Evolutionary conservation across 208 protist species (phyloP), one percentile per base, ranked within the genome.

Genomic region (Leishmania braziliensis): DNA sequence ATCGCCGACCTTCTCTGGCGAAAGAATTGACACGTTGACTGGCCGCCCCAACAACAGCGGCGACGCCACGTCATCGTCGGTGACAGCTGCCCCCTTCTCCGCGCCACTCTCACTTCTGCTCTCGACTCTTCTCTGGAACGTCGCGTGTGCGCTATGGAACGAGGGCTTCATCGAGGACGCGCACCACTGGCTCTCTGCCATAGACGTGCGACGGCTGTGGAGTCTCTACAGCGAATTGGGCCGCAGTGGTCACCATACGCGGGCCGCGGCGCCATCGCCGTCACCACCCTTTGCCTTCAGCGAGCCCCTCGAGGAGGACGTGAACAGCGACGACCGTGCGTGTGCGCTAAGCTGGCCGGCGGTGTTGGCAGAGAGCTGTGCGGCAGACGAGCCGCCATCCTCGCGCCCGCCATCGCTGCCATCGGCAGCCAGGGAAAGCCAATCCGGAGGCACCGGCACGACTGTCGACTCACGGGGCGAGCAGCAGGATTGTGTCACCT

Each of bases 141-240:
- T 84, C 2, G 87, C 89, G 18, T 90, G 84, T 71, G 87, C 83
- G 54, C 76, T 92, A 51, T 95, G 92, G 92, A 78, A 86, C 51
- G 84, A 90, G 14, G 92, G 92, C 60, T 82, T 89, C 33, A 66
- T 95, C 51, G 86, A 86, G 68, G 89, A 93, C 53, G 85, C 88
- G 9, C 82, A 91, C 58, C 78, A 88, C 58, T 95, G 90, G 89
- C 82, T 95, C 14, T 83, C 79, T 53, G 73, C 75, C 29, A 82
- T 89, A 54, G 86, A 91, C 76, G 75, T 93, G 54, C 74, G 75
- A 16, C 80, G 81, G 54, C 83, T 95, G 18, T 70, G 81, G 81
- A 58, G 48, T n/a, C 73, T 82, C 62, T 78, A 82, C 66, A 65
- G n/a, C 10, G 78, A 86, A 54, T 4, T 69, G 33, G 43, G 51